Evolutionary conservation across 2,329 filamentous ascomycete genomes (phyloP), one percentile per base, ranked within the genome.

Genomic region (Fusarium sp.): DNA sequence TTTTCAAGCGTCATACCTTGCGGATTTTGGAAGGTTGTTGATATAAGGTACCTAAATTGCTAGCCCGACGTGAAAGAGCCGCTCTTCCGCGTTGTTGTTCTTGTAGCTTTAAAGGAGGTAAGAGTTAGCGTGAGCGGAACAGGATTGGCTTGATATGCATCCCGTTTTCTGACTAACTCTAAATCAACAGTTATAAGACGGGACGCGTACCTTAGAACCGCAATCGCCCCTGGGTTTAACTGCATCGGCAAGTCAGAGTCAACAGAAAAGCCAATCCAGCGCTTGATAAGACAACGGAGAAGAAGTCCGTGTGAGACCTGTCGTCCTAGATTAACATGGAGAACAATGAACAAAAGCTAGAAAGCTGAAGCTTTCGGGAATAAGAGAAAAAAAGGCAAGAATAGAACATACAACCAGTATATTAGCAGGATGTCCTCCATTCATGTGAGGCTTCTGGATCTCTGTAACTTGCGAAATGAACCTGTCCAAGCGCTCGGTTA

Each of bases 251-350:
- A 65, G 6, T 76, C 74, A 40, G 80, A 79, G n/a, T 80, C 80
- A 65, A 85, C 66, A 2, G 80, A 73, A 64, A 80, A 81, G 5
- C 77, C 76, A 47, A 86, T 63, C 84, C 84, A 86, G 9, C 84
- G 73, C 73, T 84, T 85, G 3, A 80, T 79, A 62, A 86, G 85
- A 5, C 79, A 81, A 30, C 84, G 81, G 6, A 86, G 78, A 16
- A 85, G 78, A 67, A 81, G 82, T 9, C 83, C 83, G 63, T 85
- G 82, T 2, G 83, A 78, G 30, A 83, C 78, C 54, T 77, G 31
- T n/a, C 23, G 23, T 23, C 23, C 23, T 23, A 5, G 31, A 6
- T 39, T 34, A 2, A 16, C 2, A 2, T 27, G 27, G 6, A 54
- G 6, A 60, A 48, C 40, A 11, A n/a, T 31, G 12, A 18, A 28